phyloP scores from a whole-genome alignment of 495 filamentous ascomycete species.

The Xylaria grammica region DNA sequence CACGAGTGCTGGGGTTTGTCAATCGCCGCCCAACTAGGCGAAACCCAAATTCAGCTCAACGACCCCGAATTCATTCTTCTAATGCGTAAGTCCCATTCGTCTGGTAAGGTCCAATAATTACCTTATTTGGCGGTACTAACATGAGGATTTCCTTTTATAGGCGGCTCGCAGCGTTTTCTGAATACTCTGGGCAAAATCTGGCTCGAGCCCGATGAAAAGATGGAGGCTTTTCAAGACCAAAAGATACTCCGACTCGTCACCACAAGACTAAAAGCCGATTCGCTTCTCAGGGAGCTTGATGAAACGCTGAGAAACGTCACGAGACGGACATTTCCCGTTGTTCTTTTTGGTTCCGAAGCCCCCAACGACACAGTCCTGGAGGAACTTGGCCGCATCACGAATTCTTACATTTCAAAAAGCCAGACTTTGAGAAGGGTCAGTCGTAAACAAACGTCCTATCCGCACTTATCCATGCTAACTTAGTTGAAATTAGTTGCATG shows the following conservation, averaged over 20 bases:
- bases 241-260: slow-evolving; percentile 42
- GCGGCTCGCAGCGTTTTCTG: slow-evolving; percentile 42
- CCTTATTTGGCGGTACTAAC: background rate
- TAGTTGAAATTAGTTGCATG: slow-evolving; percentile 26
- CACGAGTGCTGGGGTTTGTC: slow-evolving; percentile 49
- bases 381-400: slow-evolving; percentile 50
- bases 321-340: slow-evolving; percentile 5
- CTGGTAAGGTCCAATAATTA: background rate
- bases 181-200: slow-evolving; percentile 32
- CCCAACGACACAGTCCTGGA: slow-evolving; percentile 36
- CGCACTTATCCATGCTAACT: slow-evolving; percentile 21
- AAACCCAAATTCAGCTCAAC: slow-evolving; percentile 37
- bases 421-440: slow-evolving; percentile 31
- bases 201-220: slow-evolving; percentile 39
- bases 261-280: slow-evolving; percentile 35
- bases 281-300: slow-evolving; percentile 40
- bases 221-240: slow-evolving; percentile 35
- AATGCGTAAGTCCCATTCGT: slow-evolving; percentile 33
- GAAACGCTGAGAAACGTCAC: slow-evolving; percentile 23
- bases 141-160: slow-evolving; percentile 23
- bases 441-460: background rate
- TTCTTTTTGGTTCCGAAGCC: slow-evolving; percentile 27
- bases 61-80: slow-evolving; percentile 43
- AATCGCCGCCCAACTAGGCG: slow-evolving; percentile 37
- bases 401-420: slow-evolving; percentile 41